Evolutionary conservation across 2,329 filamentous ascomycete species (phyloP), one percentile per base, ranked within the genome.

Genomic region (Teratosphaeria nubilosa): DNA sequence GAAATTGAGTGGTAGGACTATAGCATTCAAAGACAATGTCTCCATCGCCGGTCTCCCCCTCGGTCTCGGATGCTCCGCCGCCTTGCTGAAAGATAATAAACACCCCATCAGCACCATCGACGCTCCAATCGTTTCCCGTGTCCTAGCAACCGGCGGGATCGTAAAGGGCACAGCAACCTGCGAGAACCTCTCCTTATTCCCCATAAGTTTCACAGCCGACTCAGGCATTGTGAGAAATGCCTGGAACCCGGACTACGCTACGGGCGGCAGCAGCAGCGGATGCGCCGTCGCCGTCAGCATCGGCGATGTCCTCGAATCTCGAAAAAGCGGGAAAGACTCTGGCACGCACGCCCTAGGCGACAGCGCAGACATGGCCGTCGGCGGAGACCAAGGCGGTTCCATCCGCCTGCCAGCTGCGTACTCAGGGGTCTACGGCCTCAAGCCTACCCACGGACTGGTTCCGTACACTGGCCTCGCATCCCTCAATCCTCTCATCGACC

Each of bases 1-100:
- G 13, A 58, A 55, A 14, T 66, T 74, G 3, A 56, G 60, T 16
- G 71, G 69, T 14, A 64, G 61, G 52, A 72, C 67, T 5, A 56
- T 79, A 10, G 75, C 71, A 3, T 64, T 80, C 56, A 80, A 80
- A 62, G 78, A 79, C 65, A 79, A 79, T 59, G 74, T 80, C 11
- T 73, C 73, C 5, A 70, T 80, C 1, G 74, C 72, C 0, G 75
- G 73, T 5, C 69, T 79, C 30, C 75, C 76, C 11, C 70, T 75
- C n/a, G 73, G 75, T 2, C 68, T 76, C 10, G 78, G 78, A 1
- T 77, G 75, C 6, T 69, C 67, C 31, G 64, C 69, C 0, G 66
- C 72, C 22, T 65, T 73, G 6, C 71, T 78, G 63, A 70, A 70
- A 2, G 73, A 70, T 31, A 74, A 72, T 60, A 66, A 68, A 20